Conservation (phyloP, 805 yeast species). For the Ogataea corticis region DNA sequence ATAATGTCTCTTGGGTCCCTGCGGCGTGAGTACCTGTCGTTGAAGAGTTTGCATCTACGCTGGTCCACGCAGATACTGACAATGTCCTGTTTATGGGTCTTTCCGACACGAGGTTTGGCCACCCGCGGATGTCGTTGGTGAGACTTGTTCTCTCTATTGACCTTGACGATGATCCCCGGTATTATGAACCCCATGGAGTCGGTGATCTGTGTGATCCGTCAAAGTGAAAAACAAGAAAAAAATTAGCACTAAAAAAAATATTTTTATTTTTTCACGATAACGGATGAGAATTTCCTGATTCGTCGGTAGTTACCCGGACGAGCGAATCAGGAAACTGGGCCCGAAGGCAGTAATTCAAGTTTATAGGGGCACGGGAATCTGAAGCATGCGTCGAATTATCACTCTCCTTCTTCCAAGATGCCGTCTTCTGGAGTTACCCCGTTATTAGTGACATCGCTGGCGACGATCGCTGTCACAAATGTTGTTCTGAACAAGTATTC, state of each 20-base stretch:
- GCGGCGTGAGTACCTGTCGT: constrained; percentile 5
- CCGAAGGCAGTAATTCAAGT: background rate
- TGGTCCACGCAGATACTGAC: constrained; percentile 6
- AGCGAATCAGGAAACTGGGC: constrained; percentile 3
- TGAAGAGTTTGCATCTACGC: constrained; percentile 7
- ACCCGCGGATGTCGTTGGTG: constrained; percentile 1
- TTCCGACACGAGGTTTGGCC: background rate
- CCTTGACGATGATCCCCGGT: constrained; percentile 2
- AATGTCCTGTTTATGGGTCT: constrained; percentile 5
- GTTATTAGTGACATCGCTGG: constrained; percentile 2
- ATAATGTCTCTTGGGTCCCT: background rate
- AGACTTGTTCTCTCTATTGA: background rate
- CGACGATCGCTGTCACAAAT: constrained; percentile 5
- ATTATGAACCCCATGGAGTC: constrained; percentile 1
- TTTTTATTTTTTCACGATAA: constrained; percentile 2
- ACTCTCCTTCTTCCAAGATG: background rate
- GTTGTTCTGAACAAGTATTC: constrained; percentile 7
- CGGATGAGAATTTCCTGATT: background rate
- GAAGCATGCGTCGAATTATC: too few relatives aligned
- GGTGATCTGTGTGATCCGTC: too few relatives aligned
- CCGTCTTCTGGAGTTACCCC: background rate
- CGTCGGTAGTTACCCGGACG: constrained; percentile 2
- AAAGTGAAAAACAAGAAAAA: background rate
- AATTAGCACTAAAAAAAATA: background rate
- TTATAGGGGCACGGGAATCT: background rate